Percentiles rank a stretch among this genome's conserved stretches.
Evolutionary conservation across 345 rosid genomes (phyloP).

Genomic region (Eucalyptus pumila): DNA sequence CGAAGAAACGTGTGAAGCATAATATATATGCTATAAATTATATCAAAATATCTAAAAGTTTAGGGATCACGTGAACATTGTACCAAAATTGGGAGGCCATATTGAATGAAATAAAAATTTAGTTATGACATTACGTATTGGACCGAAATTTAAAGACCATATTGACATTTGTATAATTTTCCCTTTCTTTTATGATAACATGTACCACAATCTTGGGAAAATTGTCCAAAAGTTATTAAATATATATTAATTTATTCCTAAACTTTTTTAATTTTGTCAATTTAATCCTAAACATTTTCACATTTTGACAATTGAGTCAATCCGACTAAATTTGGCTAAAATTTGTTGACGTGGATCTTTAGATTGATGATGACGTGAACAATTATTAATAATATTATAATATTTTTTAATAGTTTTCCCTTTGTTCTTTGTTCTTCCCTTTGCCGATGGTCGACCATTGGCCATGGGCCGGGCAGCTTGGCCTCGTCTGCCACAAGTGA

Average conservation of each 20-base stretch:
- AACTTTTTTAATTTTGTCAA: fast-evolving
- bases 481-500: fast-evolving
- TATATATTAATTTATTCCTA: fast-evolving
- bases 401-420: fast-evolving
- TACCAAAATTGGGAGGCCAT: neutral
- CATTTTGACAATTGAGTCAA: no score
- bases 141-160: fast-evolving
- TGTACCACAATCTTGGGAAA: neutral
- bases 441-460: no score
- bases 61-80: neutral
- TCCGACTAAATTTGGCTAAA: no score
- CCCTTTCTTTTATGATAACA: neutral
- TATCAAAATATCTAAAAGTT: neutral
- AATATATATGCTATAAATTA: neutral
- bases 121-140: neutral
- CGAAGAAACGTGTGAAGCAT: neutral
- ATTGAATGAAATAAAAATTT: neutral
- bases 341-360: no score
- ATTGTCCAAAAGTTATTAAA: no score
- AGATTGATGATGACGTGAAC: fast-evolving
- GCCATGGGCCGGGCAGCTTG: fast-evolving
- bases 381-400: no score
- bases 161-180: neutral
- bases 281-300: fast-evolving
- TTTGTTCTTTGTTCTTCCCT: no score